Conservation (phyloP, 208 protist genomes). For the Trypanosoma boissoni region DNA sequence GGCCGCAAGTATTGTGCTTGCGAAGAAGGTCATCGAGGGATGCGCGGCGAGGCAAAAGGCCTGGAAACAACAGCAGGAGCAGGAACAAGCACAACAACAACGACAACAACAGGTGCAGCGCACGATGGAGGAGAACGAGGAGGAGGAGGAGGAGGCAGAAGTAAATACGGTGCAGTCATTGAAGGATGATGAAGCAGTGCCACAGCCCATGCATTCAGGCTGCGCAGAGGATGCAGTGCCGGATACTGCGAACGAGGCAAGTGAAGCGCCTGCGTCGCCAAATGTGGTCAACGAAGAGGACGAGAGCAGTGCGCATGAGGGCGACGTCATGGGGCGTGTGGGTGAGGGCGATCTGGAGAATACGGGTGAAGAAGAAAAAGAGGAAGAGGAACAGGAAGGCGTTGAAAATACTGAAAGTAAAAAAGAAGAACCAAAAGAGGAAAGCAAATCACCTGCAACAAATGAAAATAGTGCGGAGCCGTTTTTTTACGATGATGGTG, state of each 20-base stretch:
- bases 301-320: too few relatives aligned
- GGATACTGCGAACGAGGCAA: too few relatives aligned
- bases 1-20: slow-evolving; percentile 27
- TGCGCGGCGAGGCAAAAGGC: background rate
- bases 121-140: background rate
- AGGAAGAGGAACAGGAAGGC: background rate
- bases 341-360: background rate
- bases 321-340: background rate
- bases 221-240: too few relatives aligned
- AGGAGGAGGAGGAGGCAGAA: background rate
- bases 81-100: background rate
- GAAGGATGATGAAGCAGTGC: too few relatives aligned
- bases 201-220: too few relatives aligned
- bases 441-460: background rate
- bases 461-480: slow-evolving; percentile 2
- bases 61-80: background rate
- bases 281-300: too few relatives aligned
- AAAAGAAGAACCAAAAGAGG: background rate
- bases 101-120: background rate
- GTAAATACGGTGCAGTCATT: too few relatives aligned
- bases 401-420: background rate
- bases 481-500: slow-evolving; percentile 18
- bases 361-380: background rate
- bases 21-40: slow-evolving; percentile 23
- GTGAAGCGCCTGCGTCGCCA: background rate